These are phyloP conservation scores for Colletotrichum tamarilloi DNA, from an alignment of 2,329 filamentous ascomycete species.

Conservation along the genomic window DNA sequence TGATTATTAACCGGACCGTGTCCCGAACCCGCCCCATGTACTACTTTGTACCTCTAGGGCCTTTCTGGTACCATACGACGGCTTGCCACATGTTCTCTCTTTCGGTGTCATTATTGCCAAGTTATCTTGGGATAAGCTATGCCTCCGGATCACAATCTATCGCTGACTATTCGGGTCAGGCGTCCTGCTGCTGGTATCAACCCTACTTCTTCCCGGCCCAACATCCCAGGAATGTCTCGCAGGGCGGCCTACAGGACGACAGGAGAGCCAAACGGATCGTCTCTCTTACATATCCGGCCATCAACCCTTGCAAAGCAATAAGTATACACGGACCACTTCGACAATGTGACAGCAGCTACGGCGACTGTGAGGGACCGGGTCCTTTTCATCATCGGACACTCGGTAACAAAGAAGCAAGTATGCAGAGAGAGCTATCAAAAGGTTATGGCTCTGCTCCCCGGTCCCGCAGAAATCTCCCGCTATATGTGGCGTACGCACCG, in stretches of 20 bases:
- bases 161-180: slow-evolving; percentile 2
- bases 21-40: slow-evolving; percentile 12
- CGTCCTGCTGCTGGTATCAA: not conserved
- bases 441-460: not conserved
- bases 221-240: not conserved
- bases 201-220: not conserved
- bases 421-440: not conserved
- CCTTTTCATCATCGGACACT: not conserved
- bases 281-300: not conserved
- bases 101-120: not conserved
- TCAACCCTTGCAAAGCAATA: not conserved
- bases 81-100: slow-evolving; percentile 32
- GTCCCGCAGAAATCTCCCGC: not conserved
- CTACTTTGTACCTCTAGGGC: slow-evolving; percentile 1
- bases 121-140: not conserved
- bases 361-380: not conserved
- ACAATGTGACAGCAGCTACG: not conserved
- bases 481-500: not conserved
- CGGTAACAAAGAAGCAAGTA: not conserved
- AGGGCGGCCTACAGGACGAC: not conserved
- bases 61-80: slow-evolving; percentile 10
- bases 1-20: not conserved
- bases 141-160: slow-evolving; percentile 21
- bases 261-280: slow-evolving; percentile 2
- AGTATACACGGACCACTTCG: not conserved